phyloP scores from a whole-genome alignment of 148 eudicot genomes.

The Heliosperma pusillum region DNA sequence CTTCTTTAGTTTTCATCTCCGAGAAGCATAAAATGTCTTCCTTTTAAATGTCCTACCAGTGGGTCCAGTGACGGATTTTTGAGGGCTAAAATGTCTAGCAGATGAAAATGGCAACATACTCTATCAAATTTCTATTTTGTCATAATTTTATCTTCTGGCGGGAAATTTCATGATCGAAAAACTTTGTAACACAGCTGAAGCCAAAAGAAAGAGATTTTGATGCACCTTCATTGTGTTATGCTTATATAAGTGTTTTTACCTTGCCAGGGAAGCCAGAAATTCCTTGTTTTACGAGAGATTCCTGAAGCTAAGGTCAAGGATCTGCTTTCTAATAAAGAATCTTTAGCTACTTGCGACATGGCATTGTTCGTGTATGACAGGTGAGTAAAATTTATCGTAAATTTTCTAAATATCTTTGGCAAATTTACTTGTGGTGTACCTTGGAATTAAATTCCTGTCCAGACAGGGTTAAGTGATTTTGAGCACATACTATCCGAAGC shows the following conservation, averaged over 20 bases:
- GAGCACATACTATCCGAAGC: no score
- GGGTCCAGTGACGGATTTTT: no score
- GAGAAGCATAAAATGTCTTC: no score
- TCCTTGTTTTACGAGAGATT: conserved; percentile 79
- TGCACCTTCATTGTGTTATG: neutral
- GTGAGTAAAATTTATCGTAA: conserved; percentile 28
- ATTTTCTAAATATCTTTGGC: neutral
- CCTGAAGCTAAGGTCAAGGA: conserved; percentile 63
- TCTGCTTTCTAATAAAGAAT: conserved; percentile 55
- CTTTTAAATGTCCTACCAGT: no score
- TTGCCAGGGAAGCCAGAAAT: conserved; percentile 66
- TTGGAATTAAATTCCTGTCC: no score
- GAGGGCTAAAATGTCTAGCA: neutral
- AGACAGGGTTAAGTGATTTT: neutral
- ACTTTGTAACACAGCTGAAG: neutral
- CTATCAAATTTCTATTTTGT: neutral
- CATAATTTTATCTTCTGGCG: neutral
- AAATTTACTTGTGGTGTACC: neutral
- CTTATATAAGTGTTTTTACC: neutral
- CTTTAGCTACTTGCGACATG: conserved; percentile 75
- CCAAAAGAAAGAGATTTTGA: neutral
- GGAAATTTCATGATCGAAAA: neutral
- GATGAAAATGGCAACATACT: neutral
- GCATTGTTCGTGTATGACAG: conserved; percentile 92
- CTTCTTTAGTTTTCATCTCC: no score